Base-by-base conservation (phyloP, 495 filamentous ascomycete species). In the Pseudoneurospora amorphoporcata region DNA sequence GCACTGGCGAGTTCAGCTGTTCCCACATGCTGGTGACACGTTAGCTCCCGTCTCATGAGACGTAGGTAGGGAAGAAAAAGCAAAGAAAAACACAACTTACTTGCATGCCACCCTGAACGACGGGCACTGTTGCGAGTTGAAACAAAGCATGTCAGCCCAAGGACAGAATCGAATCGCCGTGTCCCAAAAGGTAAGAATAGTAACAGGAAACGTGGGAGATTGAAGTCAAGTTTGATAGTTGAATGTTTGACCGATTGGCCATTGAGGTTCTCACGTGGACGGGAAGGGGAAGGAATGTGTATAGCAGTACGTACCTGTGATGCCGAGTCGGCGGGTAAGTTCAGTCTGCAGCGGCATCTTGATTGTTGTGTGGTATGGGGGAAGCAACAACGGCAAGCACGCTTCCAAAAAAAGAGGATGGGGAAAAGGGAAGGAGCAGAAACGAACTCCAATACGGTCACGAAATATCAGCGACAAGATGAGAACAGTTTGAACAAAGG, bases 101-200 rank as follows among this genome's bases (percentile, higher is more conserved):
- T 73, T 81, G 79, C 81, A 97, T 98, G 71, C 95, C 95, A 80
- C 95, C 95, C 86, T 99, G 95, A 65, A 99, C 93, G n/a, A 99
- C 86, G 72, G 95, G 95, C 75, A 98, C 94, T 95, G 75, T 73
- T 47, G 70, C 29, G 73, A 72, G n/a, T 72, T 47, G 43, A 77
- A 72, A 71, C 12, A 74, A n/a, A 70, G 35, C 65, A 70, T 71
- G 75, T 82, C 73, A 82, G 79, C 72, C 72, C 69, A 68, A 65
- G 53, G 29, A 65, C 53, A 65, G 23, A 37, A 32, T 65, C 53
- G 14, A 35, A 65, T 65, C 14, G 53, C 16, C 29, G 29, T 17
- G 53, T 65, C 23, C 45, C 32, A 73, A 37, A 65, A 8, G 29
- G 12, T 65, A 65, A 8, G 29, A 17, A 65, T 17, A 35, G 29